These are phyloP conservation scores for Zygosaccharomyces bailii DNA, from an alignment of 805 yeast genomes.

Conservation along the genomic window DNA sequence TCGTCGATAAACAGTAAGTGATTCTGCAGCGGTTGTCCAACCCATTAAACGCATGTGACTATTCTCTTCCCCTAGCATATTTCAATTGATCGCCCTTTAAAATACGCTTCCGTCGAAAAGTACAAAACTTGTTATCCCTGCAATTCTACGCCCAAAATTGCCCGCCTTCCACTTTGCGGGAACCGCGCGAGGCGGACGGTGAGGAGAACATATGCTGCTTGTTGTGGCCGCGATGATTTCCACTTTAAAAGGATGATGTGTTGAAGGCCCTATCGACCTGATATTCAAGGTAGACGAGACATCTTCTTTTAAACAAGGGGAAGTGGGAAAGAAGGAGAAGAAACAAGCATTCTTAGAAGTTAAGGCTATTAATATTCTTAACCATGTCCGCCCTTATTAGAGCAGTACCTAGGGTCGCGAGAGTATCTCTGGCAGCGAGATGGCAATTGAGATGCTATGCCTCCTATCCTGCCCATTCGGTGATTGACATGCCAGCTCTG, in stretches of 20 bases:
- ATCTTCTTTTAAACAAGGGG: not conserved
- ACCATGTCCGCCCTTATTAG: conserved; percentile 33
- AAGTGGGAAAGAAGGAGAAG: not conserved
- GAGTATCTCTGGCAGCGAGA: conserved; percentile 19
- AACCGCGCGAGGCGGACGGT: conserved; percentile 3
- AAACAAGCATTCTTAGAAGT: not conserved
- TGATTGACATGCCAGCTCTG: conserved; percentile 96
- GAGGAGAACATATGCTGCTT: conserved; percentile 1
- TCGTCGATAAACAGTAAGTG: too few relatives aligned
- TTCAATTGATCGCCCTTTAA: not conserved
- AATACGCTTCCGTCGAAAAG: not conserved
- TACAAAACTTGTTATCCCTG: not conserved
- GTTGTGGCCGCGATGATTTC: conserved; percentile 6
- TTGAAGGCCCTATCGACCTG: not conserved
- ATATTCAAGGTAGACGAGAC: not conserved
- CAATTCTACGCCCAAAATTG: not conserved
- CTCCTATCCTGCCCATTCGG: conserved; percentile 74
- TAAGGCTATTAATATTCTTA: conserved; percentile 4
- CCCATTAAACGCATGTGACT: not conserved
- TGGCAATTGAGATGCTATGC: conserved; percentile 36
- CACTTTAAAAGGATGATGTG: conserved; percentile 7
- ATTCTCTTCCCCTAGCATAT: not conserved
- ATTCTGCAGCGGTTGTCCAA: too few relatives aligned
- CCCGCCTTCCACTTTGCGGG: not conserved
- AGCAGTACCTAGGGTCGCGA: conserved; percentile 27